These are phyloP conservation scores for Suhomyces ambrosiae DNA, from an alignment of 1,139 yeast genomes.

Conservation along the genomic window DNA sequence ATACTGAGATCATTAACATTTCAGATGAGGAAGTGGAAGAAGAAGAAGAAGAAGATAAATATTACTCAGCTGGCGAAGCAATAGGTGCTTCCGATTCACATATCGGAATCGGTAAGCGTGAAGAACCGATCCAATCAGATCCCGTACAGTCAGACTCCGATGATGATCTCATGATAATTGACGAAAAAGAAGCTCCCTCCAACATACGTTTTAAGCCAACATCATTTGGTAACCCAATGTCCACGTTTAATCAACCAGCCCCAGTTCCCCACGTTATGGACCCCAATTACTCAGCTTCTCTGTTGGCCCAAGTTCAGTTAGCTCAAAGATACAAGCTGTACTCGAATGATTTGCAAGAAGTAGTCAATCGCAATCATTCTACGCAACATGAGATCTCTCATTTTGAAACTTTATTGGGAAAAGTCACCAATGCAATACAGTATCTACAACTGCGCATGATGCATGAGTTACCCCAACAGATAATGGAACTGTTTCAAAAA, in stretches of 20 bases:
- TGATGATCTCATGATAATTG: slow-evolving; percentile 27
- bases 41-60: slow-evolving; percentile 1
- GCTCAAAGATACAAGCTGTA: slow-evolving; percentile 10
- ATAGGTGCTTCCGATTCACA: neutral
- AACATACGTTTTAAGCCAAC: slow-evolving; percentile 23
- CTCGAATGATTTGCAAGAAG: slow-evolving; percentile 3
- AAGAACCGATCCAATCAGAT: slow-evolving; percentile 1
- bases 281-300: slow-evolving; percentile 5
- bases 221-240: slow-evolving; percentile 15
- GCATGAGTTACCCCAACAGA: neutral
- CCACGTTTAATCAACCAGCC: slow-evolving; percentile 32
- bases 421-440: slow-evolving; percentile 3
- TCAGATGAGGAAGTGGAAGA: slow-evolving; percentile 13
- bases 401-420: slow-evolving; percentile 1
- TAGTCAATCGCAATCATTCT: slow-evolving; percentile 1
- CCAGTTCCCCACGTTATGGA: slow-evolving; percentile 34
- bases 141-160: slow-evolving; percentile 17
- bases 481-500: slow-evolving; percentile 3
- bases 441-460: slow-evolving; percentile 1
- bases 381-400: slow-evolving; percentile 7
- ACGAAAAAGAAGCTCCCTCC: slow-evolving; percentile 21
- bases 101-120: neutral
- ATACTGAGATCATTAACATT: slow-evolving; percentile 12
- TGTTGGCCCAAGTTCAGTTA: slow-evolving; percentile 10
- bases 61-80: slow-evolving; percentile 2